Evolutionary conservation across 768 basidiomycete species (phyloP).

Genomic region (Suillus discolor): DNA sequence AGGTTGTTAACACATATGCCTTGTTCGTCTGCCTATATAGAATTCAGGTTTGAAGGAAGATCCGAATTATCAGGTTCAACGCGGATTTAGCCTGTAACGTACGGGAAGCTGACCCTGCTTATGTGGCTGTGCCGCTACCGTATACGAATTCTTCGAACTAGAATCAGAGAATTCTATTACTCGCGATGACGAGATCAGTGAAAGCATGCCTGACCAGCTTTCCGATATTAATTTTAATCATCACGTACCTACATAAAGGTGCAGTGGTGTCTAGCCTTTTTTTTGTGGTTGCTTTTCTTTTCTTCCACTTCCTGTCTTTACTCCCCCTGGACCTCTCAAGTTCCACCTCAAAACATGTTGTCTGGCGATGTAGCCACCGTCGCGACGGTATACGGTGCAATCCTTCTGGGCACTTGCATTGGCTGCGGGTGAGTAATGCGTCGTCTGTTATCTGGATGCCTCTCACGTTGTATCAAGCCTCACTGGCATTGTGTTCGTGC

Average conservation of each 20-base stretch:
- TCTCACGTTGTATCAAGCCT: constrained; percentile 22
- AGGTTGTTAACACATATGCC: neutral
- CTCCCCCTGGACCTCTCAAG: constrained; percentile 1
- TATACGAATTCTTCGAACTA: neutral
- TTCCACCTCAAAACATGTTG: constrained; percentile 13
- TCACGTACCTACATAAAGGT: constrained; percentile 31
- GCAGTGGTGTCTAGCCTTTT: neutral
- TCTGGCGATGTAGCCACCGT: constrained; percentile 35
- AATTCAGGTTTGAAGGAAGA: neutral
- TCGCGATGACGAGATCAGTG: neutral
- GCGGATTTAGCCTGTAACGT: neutral
- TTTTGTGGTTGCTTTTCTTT: constrained; percentile 14
- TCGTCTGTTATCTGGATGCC: neutral
- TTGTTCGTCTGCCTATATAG: neutral
- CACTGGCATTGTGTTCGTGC: constrained; percentile 35
- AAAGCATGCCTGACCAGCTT: constrained; percentile 5
- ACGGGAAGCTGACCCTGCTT: neutral
- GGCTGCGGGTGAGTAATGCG: constrained; percentile 25
- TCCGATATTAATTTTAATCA: constrained; percentile 33
- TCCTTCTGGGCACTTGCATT: constrained; percentile 33
- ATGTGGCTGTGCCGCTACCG: constrained; percentile 2
- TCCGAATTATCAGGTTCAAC: neutral
- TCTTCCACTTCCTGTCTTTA: constrained; percentile 35
- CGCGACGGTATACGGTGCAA: constrained; percentile 34
- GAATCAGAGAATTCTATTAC: constrained; percentile 2